Evolutionary conservation across 1,284 basidiomycete genomes (phyloP), one percentile per base, ranked within the genome.

Genomic region (Cryptococcus floricola): DNA sequence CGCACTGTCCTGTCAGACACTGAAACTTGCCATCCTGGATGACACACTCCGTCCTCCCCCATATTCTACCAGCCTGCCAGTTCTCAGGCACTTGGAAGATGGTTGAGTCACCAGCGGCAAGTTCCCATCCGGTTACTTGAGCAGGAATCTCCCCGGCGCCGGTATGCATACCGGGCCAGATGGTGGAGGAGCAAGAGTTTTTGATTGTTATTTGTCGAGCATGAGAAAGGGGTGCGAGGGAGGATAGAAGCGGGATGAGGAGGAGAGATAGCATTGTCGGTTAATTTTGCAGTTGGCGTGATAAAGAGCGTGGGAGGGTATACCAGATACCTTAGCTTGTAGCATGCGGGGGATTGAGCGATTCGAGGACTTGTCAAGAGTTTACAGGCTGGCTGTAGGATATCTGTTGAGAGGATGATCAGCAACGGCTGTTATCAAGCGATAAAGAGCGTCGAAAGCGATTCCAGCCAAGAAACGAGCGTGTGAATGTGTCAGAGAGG

Each of bases 41-140:
- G 19, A 54, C 52, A 51, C 66, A 68, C 28, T 65, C 66, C n/a
- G 65, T 66, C 37, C 68, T 57, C 18, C 63, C 68, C 65, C 66
- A 68, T 16, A 70, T 63, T 19, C 68, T 34, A 8, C 59, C 66
- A 6, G 62, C 56, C 10, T 54, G 55, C 65, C 66, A 70, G 44
- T 60, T 53, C 14, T 65, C 60, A 2, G 50, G 18, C 4, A 70
- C 68, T 16, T 58, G n/a, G 41, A 70, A 64, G 4, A 16, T 25
- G 3, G 51, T 60, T 14, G 39, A 16, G 4, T 38, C 23, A 2
- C 60, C 60, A 3, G 60, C n/a, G 5, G 38, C n/a, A 7, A 66
- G 43, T 41, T 64, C 62, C 66, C 66, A 68, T 10, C 63, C 65
- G 4, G 63, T 65, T 4, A 54, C 54, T n/a, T 69, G 68, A 25